Conservation (phyloP, 1,139 yeast species). For the Zygoascus meyerae region DNA sequence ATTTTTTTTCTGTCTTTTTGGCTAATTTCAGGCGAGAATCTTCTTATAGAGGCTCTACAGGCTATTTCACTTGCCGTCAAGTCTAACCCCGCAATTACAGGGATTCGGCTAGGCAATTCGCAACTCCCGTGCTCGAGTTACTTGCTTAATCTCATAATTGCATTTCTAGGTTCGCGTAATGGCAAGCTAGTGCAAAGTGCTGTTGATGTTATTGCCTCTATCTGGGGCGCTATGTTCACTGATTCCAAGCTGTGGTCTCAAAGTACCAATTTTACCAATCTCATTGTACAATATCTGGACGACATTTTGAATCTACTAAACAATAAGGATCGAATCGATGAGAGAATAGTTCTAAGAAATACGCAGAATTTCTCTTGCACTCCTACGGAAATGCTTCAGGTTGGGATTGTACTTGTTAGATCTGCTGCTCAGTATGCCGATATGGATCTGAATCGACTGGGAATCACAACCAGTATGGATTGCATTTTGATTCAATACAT, state of each 20-base stretch:
- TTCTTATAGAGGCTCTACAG: not conserved
- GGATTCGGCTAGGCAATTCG: not conserved
- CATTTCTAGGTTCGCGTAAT: slow-evolving; percentile 4
- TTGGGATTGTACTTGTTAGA: too few relatives aligned
- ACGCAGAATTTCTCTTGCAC: not conserved
- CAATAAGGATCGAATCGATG: not conserved
- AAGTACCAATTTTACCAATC: not conserved
- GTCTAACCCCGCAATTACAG: not conserved
- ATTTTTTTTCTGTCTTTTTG: not conserved
- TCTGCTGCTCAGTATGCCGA: too few relatives aligned
- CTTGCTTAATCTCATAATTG: not conserved
- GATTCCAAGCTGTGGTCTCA: slow-evolving; percentile 5
- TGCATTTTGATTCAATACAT: too few relatives aligned
- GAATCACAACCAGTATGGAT: too few relatives aligned
- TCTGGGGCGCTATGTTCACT: slow-evolving; percentile 4
- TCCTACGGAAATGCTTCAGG: too few relatives aligned
- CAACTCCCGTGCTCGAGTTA: not conserved
- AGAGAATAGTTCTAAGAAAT: slow-evolving; percentile 2
- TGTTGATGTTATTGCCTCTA: not conserved
- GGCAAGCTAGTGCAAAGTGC: not conserved
- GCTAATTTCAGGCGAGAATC: not conserved
- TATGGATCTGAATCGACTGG: too few relatives aligned
- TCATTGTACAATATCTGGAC: not conserved
- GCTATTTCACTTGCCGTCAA: slow-evolving; percentile 3
- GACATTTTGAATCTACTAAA: slow-evolving; percentile 1